Conservation (phyloP, 1,284 basidiomycete genomes). For the Trichosporon sp. region DNA sequence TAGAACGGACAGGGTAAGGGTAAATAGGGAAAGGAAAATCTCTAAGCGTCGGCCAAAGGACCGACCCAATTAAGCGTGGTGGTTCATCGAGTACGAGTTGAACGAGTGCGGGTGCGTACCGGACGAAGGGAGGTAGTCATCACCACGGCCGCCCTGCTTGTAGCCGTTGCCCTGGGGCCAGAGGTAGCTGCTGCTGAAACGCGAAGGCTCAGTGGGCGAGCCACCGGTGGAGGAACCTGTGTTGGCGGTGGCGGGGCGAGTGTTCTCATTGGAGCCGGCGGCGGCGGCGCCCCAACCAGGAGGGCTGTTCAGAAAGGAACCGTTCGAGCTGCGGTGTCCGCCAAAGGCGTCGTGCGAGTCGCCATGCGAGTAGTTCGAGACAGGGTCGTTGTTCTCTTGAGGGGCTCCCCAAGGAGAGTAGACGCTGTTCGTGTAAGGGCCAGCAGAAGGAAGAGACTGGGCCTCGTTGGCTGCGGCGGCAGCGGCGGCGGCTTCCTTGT, state of each 20-base stretch:
- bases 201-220: conserved; percentile 27
- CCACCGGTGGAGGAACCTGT: conserved; percentile 29
- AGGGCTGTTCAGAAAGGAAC: conserved; percentile 29
- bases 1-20: background rate
- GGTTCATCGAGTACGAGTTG: conserved; percentile 19
- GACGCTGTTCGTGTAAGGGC: conserved; percentile 6
- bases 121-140: conserved; percentile 10
- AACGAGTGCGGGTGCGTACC: conserved; percentile 11
- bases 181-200: conserved; percentile 18
- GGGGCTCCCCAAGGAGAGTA: conserved; percentile 21
- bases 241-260: conserved; percentile 34
- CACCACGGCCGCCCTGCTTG: conserved; percentile 4
- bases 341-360: conserved; percentile 24
- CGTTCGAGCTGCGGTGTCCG: conserved; percentile 27
- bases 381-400: conserved; percentile 13
- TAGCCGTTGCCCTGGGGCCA: conserved; percentile 7
- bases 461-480: conserved; percentile 24
- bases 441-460: background rate
- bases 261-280: conserved; percentile 24
- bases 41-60: background rate
- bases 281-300: conserved; percentile 21
- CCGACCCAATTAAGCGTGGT: conserved; percentile 16
- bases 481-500: conserved; percentile 30
- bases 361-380: background rate
- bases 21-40: background rate